Conservation (phyloP, 176 grass and related monocot genomes). For the Cenchrus americanus region DNA sequence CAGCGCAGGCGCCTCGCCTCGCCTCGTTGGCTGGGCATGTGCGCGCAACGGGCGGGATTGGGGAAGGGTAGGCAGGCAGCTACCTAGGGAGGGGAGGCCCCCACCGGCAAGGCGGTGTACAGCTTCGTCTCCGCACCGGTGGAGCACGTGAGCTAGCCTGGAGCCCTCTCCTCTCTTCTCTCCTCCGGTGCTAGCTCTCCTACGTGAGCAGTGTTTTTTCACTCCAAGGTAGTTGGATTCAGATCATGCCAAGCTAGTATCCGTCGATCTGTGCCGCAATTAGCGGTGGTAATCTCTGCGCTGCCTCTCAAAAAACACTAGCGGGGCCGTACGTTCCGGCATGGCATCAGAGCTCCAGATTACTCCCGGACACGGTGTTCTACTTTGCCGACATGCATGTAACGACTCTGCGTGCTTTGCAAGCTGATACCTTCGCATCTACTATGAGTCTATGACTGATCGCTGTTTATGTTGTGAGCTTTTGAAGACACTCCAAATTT, state of each 20-base stretch:
- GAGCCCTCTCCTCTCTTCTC: not conserved
- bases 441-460: too few relatives aligned
- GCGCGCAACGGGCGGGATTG: slow-evolving; percentile 16
- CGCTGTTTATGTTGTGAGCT: not conserved
- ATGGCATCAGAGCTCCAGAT: not conserved
- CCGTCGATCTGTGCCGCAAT: slow-evolving; percentile 7
- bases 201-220: slow-evolving; percentile 7
- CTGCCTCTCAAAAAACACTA: not conserved
- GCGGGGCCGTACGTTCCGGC: not conserved
- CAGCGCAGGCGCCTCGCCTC: not conserved
- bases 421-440: not conserved
- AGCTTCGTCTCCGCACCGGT: slow-evolving; percentile 38
- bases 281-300: not conserved
- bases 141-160: slow-evolving; percentile 41
- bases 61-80: not conserved
- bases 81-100: not conserved
- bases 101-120: slow-evolving; percentile 33
- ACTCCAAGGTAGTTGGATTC: not conserved
- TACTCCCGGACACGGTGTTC: not conserved
- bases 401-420: not conserved
- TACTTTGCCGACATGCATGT: slow-evolving; percentile 25
- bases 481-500: slow-evolving; percentile 1
- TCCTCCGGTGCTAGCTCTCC: not conserved
- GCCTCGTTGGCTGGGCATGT: slow-evolving; percentile 29
- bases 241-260: not conserved